phyloP scores from a whole-genome alignment of 2,329 filamentous ascomycete genomes.

The Capronia epimyces region DNA sequence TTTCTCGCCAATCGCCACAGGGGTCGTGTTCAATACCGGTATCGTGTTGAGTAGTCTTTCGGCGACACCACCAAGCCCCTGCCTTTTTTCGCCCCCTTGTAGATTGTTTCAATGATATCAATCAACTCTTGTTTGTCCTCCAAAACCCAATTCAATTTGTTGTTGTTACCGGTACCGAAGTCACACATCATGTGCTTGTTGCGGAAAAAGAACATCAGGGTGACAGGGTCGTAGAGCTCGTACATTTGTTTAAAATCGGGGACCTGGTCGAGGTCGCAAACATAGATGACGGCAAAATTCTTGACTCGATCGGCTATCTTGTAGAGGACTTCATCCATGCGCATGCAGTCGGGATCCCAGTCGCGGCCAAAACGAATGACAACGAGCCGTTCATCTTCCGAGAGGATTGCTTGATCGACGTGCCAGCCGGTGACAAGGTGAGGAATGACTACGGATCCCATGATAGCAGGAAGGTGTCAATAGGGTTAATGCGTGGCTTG shows the following conservation, averaged over 20 bases:
- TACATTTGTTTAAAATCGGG: conserved; percentile 97
- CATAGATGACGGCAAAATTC: conserved; percentile 87
- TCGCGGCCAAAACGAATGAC: conserved; percentile 92
- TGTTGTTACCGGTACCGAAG: conserved; percentile 97
- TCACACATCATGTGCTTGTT: conserved; percentile 80
- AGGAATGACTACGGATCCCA: conserved; percentile 52
- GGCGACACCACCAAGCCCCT: conserved; percentile 93
- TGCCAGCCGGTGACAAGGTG: conserved; percentile 93
- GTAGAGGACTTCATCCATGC: conserved; percentile 89
- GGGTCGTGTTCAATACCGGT: conserved; percentile 52
- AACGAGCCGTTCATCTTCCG: conserved; percentile 85
- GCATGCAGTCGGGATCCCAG: conserved; percentile 62
- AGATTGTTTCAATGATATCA: conserved; percentile 97
- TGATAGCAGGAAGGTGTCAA: conserved; percentile 5
- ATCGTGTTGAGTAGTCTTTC: conserved; percentile 72
- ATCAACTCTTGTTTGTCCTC: conserved; percentile 98
- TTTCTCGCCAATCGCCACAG: neutral
- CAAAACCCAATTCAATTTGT: conserved; percentile 93
- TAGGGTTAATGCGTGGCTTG: neutral
- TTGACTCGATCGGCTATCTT: conserved; percentile 89
- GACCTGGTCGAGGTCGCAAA: conserved; percentile 86
- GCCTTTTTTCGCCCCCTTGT: conserved; percentile 97
- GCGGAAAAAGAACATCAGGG: conserved; percentile 95
- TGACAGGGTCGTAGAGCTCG: conserved; percentile 82
- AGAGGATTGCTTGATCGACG: conserved; percentile 91